These are phyloP conservation scores for Cercospora sesami DNA, from an alignment of 2,329 filamentous ascomycete species.

Conservation along the genomic window DNA sequence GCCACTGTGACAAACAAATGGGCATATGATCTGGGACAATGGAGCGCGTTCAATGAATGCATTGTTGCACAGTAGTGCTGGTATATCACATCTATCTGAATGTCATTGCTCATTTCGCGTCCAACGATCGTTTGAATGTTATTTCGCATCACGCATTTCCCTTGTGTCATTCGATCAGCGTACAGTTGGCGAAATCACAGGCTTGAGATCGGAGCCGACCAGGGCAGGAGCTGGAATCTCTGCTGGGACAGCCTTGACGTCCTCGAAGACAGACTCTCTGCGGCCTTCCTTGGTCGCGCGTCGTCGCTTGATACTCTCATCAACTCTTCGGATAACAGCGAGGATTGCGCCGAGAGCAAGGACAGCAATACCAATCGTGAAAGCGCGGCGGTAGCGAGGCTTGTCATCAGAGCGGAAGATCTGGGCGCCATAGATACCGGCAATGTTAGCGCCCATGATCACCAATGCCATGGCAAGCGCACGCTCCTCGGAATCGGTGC, in stretches of 20 bases:
- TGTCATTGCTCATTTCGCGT: not conserved
- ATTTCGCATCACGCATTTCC: not conserved
- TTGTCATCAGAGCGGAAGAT: conserved; percentile 58
- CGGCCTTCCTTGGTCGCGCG: conserved; percentile 5
- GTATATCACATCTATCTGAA: not conserved
- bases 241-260: conserved; percentile 14
- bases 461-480: conserved; percentile 62
- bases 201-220: conserved; percentile 1
- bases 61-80: not conserved
- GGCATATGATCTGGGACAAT: not conserved
- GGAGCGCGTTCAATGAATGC: not conserved
- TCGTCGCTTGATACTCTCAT: conserved; percentile 40
- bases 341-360: conserved; percentile 48
- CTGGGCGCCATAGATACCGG: conserved; percentile 62
- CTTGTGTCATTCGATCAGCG: not conserved
- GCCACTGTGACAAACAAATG: not conserved
- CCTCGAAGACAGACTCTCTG: conserved; percentile 14
- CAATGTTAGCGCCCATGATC: conserved; percentile 63
- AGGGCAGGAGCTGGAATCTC: conserved; percentile 15
- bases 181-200: not conserved
- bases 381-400: conserved; percentile 55
- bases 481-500: conserved; percentile 58
- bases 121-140: not conserved
- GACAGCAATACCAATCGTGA: conserved; percentile 49
- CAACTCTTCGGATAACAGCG: conserved; percentile 47